Conservation (phyloP, 2,329 filamentous ascomycete species). For the Amylocarpus encephaloides region DNA sequence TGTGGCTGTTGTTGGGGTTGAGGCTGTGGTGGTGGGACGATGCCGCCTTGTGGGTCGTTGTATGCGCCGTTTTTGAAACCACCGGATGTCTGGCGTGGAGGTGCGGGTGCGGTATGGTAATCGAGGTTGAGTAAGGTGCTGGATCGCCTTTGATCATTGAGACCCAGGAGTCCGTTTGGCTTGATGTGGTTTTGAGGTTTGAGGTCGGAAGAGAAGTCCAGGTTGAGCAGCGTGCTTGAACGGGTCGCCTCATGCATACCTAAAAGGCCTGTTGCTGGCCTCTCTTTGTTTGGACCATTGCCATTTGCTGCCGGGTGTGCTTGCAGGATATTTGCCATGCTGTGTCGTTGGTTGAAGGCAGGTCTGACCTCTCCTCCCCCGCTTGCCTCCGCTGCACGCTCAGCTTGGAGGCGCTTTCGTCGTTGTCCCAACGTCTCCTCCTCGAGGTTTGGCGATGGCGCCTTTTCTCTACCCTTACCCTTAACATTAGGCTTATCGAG, state of each 20-base stretch:
- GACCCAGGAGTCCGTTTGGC: slow-evolving; percentile 24
- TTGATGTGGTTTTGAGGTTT: neutral
- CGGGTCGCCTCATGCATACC: slow-evolving; percentile 23
- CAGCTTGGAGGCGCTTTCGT: slow-evolving; percentile 64
- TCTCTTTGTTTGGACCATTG: slow-evolving; percentile 14
- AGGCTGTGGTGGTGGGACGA: slow-evolving; percentile 11
- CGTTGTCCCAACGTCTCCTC: slow-evolving; percentile 78
- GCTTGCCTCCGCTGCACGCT: slow-evolving; percentile 56
- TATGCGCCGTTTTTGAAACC: slow-evolving; percentile 19
- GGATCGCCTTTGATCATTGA: slow-evolving; percentile 21
- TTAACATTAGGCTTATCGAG: slow-evolving; percentile 34
- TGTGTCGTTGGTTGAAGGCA: slow-evolving; percentile 34
- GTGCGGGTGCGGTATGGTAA: slow-evolving; percentile 7
- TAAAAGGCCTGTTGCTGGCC: slow-evolving; percentile 25
- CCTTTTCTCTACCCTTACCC: slow-evolving; percentile 30
- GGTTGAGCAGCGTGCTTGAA: slow-evolving; percentile 25
- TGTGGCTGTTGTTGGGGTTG: neutral
- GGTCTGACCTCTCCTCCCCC: slow-evolving; percentile 34
- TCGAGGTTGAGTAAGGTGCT: slow-evolving; percentile 26
- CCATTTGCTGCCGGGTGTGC: slow-evolving; percentile 41
- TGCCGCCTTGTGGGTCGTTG: slow-evolving; percentile 23
- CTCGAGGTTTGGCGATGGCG: slow-evolving; percentile 37
- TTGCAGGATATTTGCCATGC: slow-evolving; percentile 41
- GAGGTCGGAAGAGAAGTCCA: slow-evolving; percentile 10
- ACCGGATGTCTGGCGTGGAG: slow-evolving; percentile 7